Base-by-base conservation (phyloP, 768 basidiomycete genomes). In the Boletus edulis region DNA sequence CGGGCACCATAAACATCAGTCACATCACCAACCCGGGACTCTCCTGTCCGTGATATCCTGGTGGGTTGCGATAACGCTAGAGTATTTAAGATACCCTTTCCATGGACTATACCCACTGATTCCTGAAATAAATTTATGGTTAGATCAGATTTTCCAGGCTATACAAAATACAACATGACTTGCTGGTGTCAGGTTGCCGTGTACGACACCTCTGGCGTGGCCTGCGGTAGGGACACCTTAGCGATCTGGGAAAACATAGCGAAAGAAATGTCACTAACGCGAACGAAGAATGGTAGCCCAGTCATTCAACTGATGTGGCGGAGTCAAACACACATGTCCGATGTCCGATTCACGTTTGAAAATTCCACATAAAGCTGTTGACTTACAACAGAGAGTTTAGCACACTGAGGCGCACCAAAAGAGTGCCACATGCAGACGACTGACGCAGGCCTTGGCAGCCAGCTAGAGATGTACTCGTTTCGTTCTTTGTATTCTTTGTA, bases 161-260 rank as follows among this genome's bases (percentile, higher is more conserved):
- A 3, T 13, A 12, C 20, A 4, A 39, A 24, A 17, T 18, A 13
- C 3, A 29, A 17, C 29, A 34, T 15, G 12, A 18, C 44, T 56
- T 48, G 6, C 59, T 18, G 49, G 53, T 29, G 59, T 60, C 14
- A 60, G 2, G 22, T 55, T 49, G 11, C 59, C 59, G 10, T 56
- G 46, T 17, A 56, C 58, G 14, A 46, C 6, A 20, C 22, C 38
- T 0, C 13, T 11, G 13, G 15, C 38, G 1, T 60, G 59, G 7
- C 15, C 59, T 60, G 40, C 18, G 3, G 15, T 13, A 49, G 9
- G 17, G 14, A 13, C 10, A 9, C 44, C 15, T 60, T 27, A 54
- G 56, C 2, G 32, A 27, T 12, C n/a, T 27, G 12, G 5, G 27
- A 20, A 43, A 35, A 31, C 13, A 41, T 12, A 14, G 17, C 14